Percentiles rank a stretch among this genome's conserved stretches.
These are phyloP conservation scores for Cutaneotrichosporon spelunceum DNA, from an alignment of 1,284 basidiomycete genomes.

Conservation along the genomic window DNA sequence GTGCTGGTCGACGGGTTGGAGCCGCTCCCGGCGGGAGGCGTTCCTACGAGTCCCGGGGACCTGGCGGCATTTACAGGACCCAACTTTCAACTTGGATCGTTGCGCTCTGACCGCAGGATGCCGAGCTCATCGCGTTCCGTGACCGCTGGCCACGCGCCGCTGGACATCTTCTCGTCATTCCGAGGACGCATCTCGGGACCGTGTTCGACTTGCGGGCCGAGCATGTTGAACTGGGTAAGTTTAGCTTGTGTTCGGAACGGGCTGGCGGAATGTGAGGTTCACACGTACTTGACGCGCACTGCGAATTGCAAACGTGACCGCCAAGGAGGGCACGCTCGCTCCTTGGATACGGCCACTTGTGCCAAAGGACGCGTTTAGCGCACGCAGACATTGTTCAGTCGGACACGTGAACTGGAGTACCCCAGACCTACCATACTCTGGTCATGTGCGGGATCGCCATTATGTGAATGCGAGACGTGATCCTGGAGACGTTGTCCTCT, in stretches of 20 bases:
- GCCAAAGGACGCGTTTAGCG: no score
- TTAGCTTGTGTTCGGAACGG: neutral
- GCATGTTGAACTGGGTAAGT: constrained; percentile 58
- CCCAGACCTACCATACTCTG: no score
- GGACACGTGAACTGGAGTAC: neutral
- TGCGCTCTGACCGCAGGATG: constrained; percentile 54
- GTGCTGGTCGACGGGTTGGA: neutral
- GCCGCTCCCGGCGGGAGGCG: neutral
- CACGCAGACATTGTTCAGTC: neutral
- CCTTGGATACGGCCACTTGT: no score
- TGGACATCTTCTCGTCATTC: constrained; percentile 65
- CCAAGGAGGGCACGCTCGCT: no score
- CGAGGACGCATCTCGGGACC: constrained; percentile 61
- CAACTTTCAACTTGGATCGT: neutral
- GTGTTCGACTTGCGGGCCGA: constrained; percentile 55
- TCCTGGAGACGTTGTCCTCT: neutral
- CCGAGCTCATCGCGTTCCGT: constrained; percentile 61
- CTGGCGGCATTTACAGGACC: neutral
- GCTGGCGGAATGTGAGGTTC: no score
- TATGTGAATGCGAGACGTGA: neutral
- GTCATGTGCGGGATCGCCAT: neutral
- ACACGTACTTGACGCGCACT: no score
- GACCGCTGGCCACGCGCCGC: constrained; percentile 62
- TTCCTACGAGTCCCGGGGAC: neutral
- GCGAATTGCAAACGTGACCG: no score